phyloP scores from a whole-genome alignment of 768 basidiomycete species.

The Termitomyces sp. region DNA sequence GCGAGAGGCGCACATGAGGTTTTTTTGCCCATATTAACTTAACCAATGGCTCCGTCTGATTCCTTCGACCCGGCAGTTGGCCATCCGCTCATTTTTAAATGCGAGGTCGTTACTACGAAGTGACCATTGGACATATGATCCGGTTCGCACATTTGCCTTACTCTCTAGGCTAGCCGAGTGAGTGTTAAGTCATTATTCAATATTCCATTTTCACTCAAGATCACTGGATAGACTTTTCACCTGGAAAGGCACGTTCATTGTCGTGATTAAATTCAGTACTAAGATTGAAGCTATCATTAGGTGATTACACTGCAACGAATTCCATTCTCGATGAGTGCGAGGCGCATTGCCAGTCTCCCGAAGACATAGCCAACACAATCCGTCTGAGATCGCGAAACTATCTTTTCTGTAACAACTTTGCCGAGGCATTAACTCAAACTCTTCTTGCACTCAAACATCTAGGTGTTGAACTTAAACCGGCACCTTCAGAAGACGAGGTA shows the following conservation, averaged over 20 bases:
- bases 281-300: slow-evolving; percentile 25
- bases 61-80: slow-evolving; percentile 37
- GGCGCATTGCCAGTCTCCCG: slow-evolving; percentile 40
- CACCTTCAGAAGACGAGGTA: slow-evolving; percentile 51
- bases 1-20: slow-evolving; percentile 76
- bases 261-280: background rate
- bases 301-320: slow-evolving; percentile 53
- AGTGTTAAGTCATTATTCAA: slow-evolving; percentile 20
- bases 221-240: slow-evolving; percentile 44
- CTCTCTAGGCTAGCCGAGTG: slow-evolving; percentile 60
- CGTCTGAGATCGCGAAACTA: slow-evolving; percentile 62
- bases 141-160: slow-evolving; percentile 46
- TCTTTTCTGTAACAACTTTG: slow-evolving; percentile 56
- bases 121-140: slow-evolving; percentile 51
- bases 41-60: background rate
- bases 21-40: slow-evolving; percentile 1
- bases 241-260: slow-evolving; percentile 53
- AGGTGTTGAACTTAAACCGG: slow-evolving; percentile 55
- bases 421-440: slow-evolving; percentile 55
- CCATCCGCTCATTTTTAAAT: slow-evolving; percentile 57
- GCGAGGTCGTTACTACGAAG: slow-evolving; percentile 52
- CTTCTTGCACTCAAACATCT: slow-evolving; percentile 56
- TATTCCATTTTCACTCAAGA: background rate
- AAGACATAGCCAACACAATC: slow-evolving; percentile 54
- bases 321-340: slow-evolving; percentile 53